Evolutionary conservation across 768 basidiomycete genomes (phyloP).

Genomic region (Amylocystis lapponica): DNA sequence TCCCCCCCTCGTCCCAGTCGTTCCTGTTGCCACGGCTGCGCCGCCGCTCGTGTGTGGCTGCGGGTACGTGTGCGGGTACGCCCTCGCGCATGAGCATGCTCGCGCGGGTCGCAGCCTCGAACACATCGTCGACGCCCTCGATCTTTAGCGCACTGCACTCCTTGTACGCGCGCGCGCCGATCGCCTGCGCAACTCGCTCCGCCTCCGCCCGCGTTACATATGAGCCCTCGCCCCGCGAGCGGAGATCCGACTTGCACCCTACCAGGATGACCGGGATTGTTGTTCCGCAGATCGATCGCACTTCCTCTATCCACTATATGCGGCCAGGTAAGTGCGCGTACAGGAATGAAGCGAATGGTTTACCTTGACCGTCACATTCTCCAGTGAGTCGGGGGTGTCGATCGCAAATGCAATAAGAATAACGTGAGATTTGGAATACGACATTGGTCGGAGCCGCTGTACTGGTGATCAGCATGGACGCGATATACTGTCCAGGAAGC

Average conservation of each 20-base stretch:
- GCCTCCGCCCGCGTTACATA: constrained; percentile 78
- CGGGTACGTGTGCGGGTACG: constrained; percentile 43
- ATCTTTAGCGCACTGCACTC: constrained; percentile 90
- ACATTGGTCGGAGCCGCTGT: constrained; percentile 90
- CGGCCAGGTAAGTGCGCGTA: neutral
- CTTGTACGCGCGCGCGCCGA: constrained; percentile 91
- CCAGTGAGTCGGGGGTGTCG: constrained; percentile 93
- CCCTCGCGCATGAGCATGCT: constrained; percentile 95
- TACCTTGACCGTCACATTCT: constrained; percentile 93
- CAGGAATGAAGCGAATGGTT: constrained; percentile 9
- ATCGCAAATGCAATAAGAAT: constrained; percentile 97
- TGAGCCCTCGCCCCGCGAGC: constrained; percentile 31
- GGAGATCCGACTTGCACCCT: constrained; percentile 92
- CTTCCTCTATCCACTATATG: constrained; percentile 94
- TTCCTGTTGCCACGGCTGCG: constrained; percentile 23
- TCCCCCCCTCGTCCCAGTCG: constrained; percentile 39
- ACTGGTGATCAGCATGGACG: neutral
- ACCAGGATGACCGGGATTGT: constrained; percentile 92
- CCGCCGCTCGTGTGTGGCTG: constrained; percentile 30
- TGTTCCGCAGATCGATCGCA: constrained; percentile 91
- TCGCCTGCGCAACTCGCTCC: constrained; percentile 72
- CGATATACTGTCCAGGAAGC: neutral
- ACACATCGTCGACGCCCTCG: constrained; percentile 94
- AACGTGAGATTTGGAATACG: constrained; percentile 97
- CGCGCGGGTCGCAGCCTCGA: constrained; percentile 93